These are phyloP conservation scores for Crepidotus sp. DNA, from an alignment of 1,284 basidiomycete genomes.

Conservation along the genomic window DNA sequence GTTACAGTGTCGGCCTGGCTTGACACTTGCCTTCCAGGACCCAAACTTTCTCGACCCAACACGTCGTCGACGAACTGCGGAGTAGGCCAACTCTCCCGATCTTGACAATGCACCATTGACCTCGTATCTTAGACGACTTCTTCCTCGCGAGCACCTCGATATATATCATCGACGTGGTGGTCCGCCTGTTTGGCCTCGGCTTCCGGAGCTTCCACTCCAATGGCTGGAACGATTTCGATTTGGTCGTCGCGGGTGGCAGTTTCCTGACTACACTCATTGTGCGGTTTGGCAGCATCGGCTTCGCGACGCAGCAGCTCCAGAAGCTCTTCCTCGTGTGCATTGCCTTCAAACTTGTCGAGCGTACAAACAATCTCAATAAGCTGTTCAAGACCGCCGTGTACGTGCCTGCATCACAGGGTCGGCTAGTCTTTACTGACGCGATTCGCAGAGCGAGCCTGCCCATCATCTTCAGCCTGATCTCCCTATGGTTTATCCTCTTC, in stretches of 20 bases:
- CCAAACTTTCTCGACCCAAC: constrained; percentile 61
- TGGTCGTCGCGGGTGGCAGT: constrained; percentile 76
- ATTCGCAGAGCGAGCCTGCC: constrained; percentile 71
- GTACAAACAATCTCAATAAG: constrained; percentile 85
- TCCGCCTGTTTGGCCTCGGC: constrained; percentile 81
- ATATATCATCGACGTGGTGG: constrained; percentile 72
- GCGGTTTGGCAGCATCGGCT: constrained; percentile 46
- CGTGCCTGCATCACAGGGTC: constrained; percentile 33
- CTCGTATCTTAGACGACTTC: constrained; percentile 50
- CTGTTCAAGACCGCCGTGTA: constrained; percentile 95
- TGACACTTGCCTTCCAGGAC: constrained; percentile 44
- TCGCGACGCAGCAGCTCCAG: constrained; percentile 67
- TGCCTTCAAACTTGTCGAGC: constrained; percentile 90
- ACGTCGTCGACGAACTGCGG: constrained; percentile 52
- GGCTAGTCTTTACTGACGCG: constrained; percentile 5
- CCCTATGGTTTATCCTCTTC: constrained; percentile 89
- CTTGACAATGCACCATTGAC: constrained; percentile 13
- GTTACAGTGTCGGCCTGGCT: no score
- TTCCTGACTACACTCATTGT: constrained; percentile 80
- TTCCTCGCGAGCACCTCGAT: constrained; percentile 71
- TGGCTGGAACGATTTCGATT: constrained; percentile 91
- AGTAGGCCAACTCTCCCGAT: constrained; percentile 38
- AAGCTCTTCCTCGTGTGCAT: constrained; percentile 93
- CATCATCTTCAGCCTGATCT: constrained; percentile 78
- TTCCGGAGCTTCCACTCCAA: constrained; percentile 79